Evolutionary conservation across 139 green algal species (phyloP), one percentile per base, ranked within the genome.

Genomic region (Axilococcus clingmanii): DNA sequence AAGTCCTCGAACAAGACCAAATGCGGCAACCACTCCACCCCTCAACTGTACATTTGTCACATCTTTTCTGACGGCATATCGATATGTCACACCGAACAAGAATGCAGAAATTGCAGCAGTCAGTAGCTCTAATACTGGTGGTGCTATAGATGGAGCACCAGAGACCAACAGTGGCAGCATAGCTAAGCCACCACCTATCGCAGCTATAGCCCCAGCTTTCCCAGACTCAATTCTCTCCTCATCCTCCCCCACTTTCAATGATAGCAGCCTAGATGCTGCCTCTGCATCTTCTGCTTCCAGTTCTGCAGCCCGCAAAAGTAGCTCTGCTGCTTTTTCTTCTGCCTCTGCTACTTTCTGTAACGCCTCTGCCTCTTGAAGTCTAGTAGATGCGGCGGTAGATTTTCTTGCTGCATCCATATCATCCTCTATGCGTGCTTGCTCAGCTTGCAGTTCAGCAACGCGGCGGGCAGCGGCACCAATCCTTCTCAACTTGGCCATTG

Each of bases 21-120:
- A 85, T 1, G 74, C 77, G 5, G 63, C 71, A 5, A 85, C 74
- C 2, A 70, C 68, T 3, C 77, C 77, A 4, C 65, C 54, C 22
- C 69, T 60, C 41, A 85, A 57, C 17, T 85, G 71, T 4, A 37
- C 14, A 52, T 77, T 76, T 40, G 11, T 34, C 1, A 46, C 30
- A 62, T 77, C 69, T 15, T 24, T n/a, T 11, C 68, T 56, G 11
- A 81, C 50, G 8, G 61, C 68, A 50, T 81, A 81, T 40, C 77
- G 52, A 62, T 85, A 85, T 4, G 66, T 72, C 8, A 79, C 58
- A 2, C 77, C 77, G 55, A 85, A 82, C 33, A 85, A 64, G 38
- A 75, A 55, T 34, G 63, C 67, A 7, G 58, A 69, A 12, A 42
- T 61, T 6, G 59, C 20, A 0, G 56, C 51, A 0, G 55, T 48